Percentiles rank a stretch among this genome's conserved stretches.
Conservation (phyloP, 139 green algal genomes). For the Closterium sp. region DNA sequence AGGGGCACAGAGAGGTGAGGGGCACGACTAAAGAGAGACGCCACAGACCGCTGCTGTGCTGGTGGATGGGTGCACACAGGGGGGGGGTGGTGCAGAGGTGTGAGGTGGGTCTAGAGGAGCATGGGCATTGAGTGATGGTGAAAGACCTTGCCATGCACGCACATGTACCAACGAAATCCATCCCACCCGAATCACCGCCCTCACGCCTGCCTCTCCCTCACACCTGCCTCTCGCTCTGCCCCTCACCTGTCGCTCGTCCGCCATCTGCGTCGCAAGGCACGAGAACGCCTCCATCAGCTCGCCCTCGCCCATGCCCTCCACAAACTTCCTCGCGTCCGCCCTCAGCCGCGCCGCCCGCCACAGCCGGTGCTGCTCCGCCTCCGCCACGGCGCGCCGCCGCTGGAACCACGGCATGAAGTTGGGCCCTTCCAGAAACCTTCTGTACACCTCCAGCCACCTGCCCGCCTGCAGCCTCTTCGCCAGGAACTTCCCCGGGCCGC, state of each 20-base stretch:
- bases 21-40: no score
- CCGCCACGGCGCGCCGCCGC: slow-evolving; percentile 40
- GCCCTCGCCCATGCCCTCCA: slow-evolving; percentile 24
- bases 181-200: slow-evolving; percentile 19
- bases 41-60: no score
- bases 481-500: slow-evolving; percentile 15
- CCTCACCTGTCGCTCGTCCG: no score
- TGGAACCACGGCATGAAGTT: slow-evolving; percentile 74
- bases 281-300: slow-evolving; percentile 37
- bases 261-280: slow-evolving; percentile 12
- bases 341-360: slow-evolving; percentile 13
- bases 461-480: slow-evolving; percentile 37
- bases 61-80: no score
- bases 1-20: background rate
- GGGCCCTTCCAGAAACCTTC: slow-evolving; percentile 61
- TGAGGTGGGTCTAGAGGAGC: background rate
- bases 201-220: background rate
- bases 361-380: slow-evolving; percentile 33
- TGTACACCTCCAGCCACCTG: slow-evolving; percentile 65
- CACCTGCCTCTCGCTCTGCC: background rate
- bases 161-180: slow-evolving; percentile 25
- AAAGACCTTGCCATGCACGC: slow-evolving; percentile 10
- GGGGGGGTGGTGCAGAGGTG: no score
- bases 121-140: background rate
- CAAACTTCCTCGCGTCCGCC: slow-evolving; percentile 15